Evolutionary conservation across 108 stramenopile species (phyloP).

Genomic region (Cyclotella choctawhatcheeana): DNA sequence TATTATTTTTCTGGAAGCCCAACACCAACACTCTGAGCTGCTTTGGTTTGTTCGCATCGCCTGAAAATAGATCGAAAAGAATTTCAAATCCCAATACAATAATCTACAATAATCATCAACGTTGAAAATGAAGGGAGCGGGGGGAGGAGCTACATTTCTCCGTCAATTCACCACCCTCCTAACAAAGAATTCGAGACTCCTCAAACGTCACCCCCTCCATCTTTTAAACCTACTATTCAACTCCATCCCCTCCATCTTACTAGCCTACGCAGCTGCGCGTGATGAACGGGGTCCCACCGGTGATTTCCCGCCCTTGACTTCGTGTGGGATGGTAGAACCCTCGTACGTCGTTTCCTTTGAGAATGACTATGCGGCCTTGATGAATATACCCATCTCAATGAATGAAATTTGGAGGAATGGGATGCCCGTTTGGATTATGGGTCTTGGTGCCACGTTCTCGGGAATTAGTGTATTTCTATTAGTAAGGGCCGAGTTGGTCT

Average conservation of each 20-base stretch:
- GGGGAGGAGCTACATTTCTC: too few species aligned
- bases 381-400: conserved; percentile 39
- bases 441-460: conserved; percentile 48
- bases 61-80: too few species aligned
- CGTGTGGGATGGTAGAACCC: conserved; percentile 53
- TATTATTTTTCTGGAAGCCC: too few species aligned
- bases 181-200: neutral
- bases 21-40: too few species aligned
- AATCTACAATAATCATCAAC: too few species aligned
- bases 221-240: neutral
- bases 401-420: conserved; percentile 56
- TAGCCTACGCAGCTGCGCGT: neutral
- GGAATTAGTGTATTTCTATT: conserved; percentile 51
- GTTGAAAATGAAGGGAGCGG: too few species aligned
- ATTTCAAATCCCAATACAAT: too few species aligned
- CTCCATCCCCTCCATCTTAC: neutral
- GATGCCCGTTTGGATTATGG: conserved; percentile 51
- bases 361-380: neutral
- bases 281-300: conserved; percentile 17
- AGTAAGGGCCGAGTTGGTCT: conserved; percentile 49
- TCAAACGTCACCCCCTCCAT: neutral
- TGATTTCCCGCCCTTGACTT: conserved; percentile 39
- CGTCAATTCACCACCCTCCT: too few species aligned
- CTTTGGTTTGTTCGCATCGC: too few species aligned
- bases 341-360: conserved; percentile 14